Base-by-base conservation (phyloP, 2,329 filamentous ascomycete genomes). In the Alternaria sp. region DNA sequence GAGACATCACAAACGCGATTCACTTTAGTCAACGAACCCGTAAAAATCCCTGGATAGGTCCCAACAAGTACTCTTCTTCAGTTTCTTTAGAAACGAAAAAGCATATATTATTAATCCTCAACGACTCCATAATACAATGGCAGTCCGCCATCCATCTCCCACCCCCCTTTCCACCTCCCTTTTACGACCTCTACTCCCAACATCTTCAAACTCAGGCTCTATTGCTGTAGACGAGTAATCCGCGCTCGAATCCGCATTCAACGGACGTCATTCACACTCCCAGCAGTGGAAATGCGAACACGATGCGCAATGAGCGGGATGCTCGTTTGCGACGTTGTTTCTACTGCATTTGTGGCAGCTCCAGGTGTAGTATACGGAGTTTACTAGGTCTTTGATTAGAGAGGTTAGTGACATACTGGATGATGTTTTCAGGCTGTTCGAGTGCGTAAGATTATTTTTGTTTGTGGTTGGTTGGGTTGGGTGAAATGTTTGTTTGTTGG, bases 211-310 rank as follows among this genome's bases (percentile, higher is more conserved):
- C 7, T 21, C 17, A 21, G 6, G n/a, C 11, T 5, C n/a, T 10
- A 13, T 23, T 21, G 13, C 17, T 23, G 4, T 4, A 11, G 9
- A 11, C 17, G 37, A n/a, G 37, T 39, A 13, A 2, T 39, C 17
- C 17, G 9, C 10, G 5, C 3, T 17, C 14, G 17, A 17, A 26
- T 6, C 14, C 5, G 2, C 4, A 13, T 23, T 34, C 31, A 36
- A 10, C 36, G 6, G 4, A 45, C 46, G 14, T 37, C 24, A 7
- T 51, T 45, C 54, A 31, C 54, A 56, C 17, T 44, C 37, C 26
- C 40, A 42, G 40, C 46, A 56, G 31, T 41, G 29, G 7, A 56
- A 51, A 31, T 56, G 46, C 10, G 36, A 24, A 21, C 54, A 56
- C 6, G 28, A 26, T 2, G 14, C 7, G 21, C 54, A 56, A 17